Base-by-base conservation (phyloP, 75 land plant genomes). In the Pinus tabuliformis region DNA sequence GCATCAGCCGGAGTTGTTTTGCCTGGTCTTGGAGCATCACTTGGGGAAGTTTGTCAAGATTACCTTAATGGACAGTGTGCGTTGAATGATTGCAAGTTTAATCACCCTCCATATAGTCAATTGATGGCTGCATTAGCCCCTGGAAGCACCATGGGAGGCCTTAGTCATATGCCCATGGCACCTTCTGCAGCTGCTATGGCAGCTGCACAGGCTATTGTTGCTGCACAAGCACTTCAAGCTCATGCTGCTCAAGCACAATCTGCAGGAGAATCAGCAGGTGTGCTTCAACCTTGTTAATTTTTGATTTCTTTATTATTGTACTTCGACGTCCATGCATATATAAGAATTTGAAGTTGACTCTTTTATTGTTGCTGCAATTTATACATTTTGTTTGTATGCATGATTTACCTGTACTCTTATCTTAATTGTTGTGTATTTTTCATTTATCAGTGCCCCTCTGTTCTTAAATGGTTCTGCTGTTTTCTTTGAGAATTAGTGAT, bases 111-210 rank as follows among this genome's bases (percentile, higher is more conserved):
- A 57, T 95, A 95, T 49, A 87, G 84, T 81, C 77, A 93, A 60
- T 78, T 95, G 77, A 93, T 95, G 91, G 85, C 87, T 54, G 93
- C 91, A 57, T 61, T 95, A 75, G 83, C 93, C 57, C 89, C 95
- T 58, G 86, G 90, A 33, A 87, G 90, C 56, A 82, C 87, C n/a
- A 93, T 91, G 92, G 98, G 92, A 56, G 86, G 86, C 12, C 71
- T 91, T 20, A 91, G 88, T 56, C 94, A 93, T 79, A 87, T 87
- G 65, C 99, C 97, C 15, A 88, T 96, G 92, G 89, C 90, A 22
- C 99, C 99, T 74, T 91, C 99, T 73, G 99, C 99, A 16, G 99
- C 99, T 61, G 99, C 99, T 30, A 96, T 94, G 97, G 99, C 99
- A 61, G 99, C 99, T 76, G 99, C 99, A 57, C 99, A 93, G 80